These are phyloP conservation scores for Davidsoniella virescens DNA, from an alignment of 2,329 filamentous ascomycete genomes.

Conservation along the genomic window DNA sequence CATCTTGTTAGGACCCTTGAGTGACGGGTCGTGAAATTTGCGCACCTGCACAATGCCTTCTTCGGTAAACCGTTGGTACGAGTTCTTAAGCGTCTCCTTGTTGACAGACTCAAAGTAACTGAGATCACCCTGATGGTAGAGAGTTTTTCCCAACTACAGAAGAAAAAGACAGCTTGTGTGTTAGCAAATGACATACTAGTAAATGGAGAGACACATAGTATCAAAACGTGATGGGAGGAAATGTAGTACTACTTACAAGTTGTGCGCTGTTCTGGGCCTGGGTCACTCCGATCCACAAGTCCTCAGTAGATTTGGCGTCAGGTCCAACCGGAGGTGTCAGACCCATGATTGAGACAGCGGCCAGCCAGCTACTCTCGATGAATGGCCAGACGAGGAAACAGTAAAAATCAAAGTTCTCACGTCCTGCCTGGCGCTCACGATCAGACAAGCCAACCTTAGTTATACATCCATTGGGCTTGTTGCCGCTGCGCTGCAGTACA, in stretches of 20 bases:
- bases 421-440: slow-evolving; percentile 56
- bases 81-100: slow-evolving; percentile 92
- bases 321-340: slow-evolving; percentile 49
- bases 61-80: slow-evolving; percentile 73
- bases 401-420: slow-evolving; percentile 97
- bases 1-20: slow-evolving; percentile 25
- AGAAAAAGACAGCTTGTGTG: not conserved
- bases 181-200: slow-evolving; percentile 14
- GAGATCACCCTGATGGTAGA: slow-evolving; percentile 94
- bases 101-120: slow-evolving; percentile 98
- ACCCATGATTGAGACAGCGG: slow-evolving; percentile 73
- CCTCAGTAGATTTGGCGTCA: slow-evolving; percentile 26
- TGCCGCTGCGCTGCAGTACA: slow-evolving; percentile 26
- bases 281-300: slow-evolving; percentile 57
- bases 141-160: slow-evolving; percentile 68
- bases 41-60: slow-evolving; percentile 72
- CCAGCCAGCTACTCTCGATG: slow-evolving; percentile 86
- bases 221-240: not conserved
- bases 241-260: slow-evolving; percentile 36
- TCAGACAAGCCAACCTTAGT: slow-evolving; percentile 57
- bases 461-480: slow-evolving; percentile 28
- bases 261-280: slow-evolving; percentile 72
- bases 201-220: not conserved
- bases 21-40: slow-evolving; percentile 43
- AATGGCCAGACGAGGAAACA: slow-evolving; percentile 99